Evolutionary conservation across 2,329 filamentous ascomycete species (phyloP), one percentile per base, ranked within the genome.

Genomic region (Fusarium aywerte): DNA sequence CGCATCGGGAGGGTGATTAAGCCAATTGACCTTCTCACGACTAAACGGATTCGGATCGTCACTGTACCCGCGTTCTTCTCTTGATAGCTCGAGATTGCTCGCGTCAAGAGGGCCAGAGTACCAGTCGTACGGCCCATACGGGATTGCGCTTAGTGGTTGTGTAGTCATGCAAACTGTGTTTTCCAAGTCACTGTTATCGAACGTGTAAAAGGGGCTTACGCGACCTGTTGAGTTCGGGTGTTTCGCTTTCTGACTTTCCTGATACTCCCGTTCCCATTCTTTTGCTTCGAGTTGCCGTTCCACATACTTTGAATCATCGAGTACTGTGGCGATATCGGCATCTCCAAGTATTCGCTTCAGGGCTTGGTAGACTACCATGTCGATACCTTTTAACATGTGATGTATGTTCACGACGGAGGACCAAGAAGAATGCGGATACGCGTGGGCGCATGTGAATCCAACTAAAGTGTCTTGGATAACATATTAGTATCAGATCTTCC

Each of bases 361-460:
- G 4, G 65, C 67, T 49, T 70, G 56, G 60, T 80, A 85, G 1
- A 83, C 57, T 0, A 78, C 73, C 60, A 82, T 77, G 59, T 85
- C 83, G 1, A 79, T 65, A 1, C 83, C 82, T 66, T 85, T 86
- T 7, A 86, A 73, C 1, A 73, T 70, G 4, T 69, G 71, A 0
- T 80, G 80, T 2, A 83, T 69, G 5, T 65, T 38, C 0, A 45
- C 16, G 1, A 62, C 21, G 1, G 73, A 69, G 6, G 4, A 68
- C 1, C 44, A 20, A 2, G 74, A 76, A 1, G 76, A 74, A 50
- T 85, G 81, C 0, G 82, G 76, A 63, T 86, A 86, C 0, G 77
- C 75, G 52, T 86, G 82, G 5, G 77, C 76, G 58, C 82, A 85
- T 49, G 73, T 78, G 29, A 83, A 77, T 0, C 82, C 84, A 1